Conservation (phyloP, 805 yeast species). For the Torulaspora maleeae region DNA sequence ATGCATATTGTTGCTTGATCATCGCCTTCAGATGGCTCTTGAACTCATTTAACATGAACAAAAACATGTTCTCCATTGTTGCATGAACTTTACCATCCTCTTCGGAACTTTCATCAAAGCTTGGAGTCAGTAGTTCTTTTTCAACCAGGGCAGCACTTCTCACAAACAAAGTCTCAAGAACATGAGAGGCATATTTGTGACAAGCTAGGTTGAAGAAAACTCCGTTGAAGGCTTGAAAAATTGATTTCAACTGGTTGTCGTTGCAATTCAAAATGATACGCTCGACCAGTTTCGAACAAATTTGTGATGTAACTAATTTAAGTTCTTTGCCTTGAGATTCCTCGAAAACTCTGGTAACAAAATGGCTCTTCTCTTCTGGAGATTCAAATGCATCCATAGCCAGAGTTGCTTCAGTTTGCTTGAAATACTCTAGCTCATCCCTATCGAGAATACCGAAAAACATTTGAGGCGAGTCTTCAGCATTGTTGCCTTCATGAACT, state of each 20-base stretch:
- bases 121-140: constrained; percentile 55
- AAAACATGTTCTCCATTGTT: constrained; percentile 62
- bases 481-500: constrained; percentile 11
- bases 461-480: constrained; percentile 31
- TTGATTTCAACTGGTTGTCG: constrained; percentile 56
- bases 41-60: constrained; percentile 62
- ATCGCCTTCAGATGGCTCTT: constrained; percentile 54
- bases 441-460: constrained; percentile 87
- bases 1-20: constrained; percentile 74
- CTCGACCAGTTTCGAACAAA: constrained; percentile 89
- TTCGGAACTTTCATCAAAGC: constrained; percentile 34
- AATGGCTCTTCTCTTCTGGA: constrained; percentile 67
- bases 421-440: constrained; percentile 83
- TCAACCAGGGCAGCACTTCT: constrained; percentile 71
- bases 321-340: constrained; percentile 87
- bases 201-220: constrained; percentile 70
- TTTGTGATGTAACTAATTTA: constrained; percentile 88
- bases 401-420: constrained; percentile 83
- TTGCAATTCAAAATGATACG: constrained; percentile 67
- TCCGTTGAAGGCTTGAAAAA: constrained; percentile 66
- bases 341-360: constrained; percentile 71
- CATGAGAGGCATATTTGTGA: constrained; percentile 92
- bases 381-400: constrained; percentile 72
- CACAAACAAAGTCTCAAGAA: constrained; percentile 77
- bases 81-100: constrained; percentile 40